Percentiles rank a stretch among this genome's conserved stretches.
phyloP scores from a whole-genome alignment of 163 green algal species.

The Trebouxia gelatinosa region DNA sequence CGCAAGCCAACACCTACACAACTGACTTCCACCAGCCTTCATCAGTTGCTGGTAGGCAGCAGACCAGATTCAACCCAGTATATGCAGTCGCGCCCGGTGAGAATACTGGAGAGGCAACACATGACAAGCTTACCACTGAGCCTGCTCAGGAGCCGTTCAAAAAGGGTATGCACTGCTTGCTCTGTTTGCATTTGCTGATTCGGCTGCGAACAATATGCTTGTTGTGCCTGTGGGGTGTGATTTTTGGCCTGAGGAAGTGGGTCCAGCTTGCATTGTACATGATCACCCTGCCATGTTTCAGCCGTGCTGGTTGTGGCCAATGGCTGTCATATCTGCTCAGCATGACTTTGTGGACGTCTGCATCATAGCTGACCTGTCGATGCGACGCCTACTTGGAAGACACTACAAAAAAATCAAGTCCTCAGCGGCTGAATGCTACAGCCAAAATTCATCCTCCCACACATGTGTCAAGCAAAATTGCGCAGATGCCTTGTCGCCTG shows the following conservation, averaged over 20 bases:
- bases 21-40: background rate
- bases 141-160: constrained; percentile 1
- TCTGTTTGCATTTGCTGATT: too few relatives aligned
- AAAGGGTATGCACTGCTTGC: background rate
- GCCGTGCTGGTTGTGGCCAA: background rate
- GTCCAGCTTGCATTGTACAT: background rate
- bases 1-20: background rate
- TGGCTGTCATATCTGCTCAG: background rate
- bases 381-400: too few relatives aligned
- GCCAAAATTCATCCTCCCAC: too few relatives aligned
- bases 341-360: background rate
- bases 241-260: background rate
- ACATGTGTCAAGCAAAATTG: too few relatives aligned
- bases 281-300: background rate
- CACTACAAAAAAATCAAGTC: too few relatives aligned
- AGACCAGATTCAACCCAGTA: background rate
- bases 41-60: background rate
- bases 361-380: too few relatives aligned
- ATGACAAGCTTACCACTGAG: constrained; percentile 18
- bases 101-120: background rate
- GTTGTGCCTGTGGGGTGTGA: background rate
- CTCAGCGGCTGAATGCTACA: too few relatives aligned
- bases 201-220: background rate
- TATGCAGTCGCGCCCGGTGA: background rate
- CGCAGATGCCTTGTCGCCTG: too few relatives aligned